Evolutionary conservation across 2,329 filamentous ascomycete genomes (phyloP), one percentile per base, ranked within the genome.

Genomic region (Drechslera avenae): DNA sequence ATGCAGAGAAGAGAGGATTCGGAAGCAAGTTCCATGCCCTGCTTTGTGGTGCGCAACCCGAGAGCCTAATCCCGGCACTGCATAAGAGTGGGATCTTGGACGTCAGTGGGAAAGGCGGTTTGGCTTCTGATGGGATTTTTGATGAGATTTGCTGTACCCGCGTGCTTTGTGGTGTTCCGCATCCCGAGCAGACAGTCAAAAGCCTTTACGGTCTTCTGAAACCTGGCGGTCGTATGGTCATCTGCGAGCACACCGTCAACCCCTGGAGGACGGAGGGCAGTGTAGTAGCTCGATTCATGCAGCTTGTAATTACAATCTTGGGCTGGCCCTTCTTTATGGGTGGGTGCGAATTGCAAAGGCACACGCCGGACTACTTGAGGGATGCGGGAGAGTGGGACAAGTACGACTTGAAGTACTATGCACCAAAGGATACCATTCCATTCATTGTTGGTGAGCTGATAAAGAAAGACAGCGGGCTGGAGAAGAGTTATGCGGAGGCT

Each of bases 171-270:
- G 79, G 79, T 3, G 78, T 85, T 7, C 79, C 81, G 0, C 64
- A 77, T 34, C 72, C 77, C 17, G 72, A 78, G 39, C 67, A 74
- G 41, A 80, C 79, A 2, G 71, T 78, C 13, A 62, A 64, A 1
- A 75, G 77, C 1, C 56, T 85, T 31, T 83, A 83, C 61, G 60
- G 59, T 0, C 60, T 84, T 52, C 63, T 85, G 32, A 80, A 78
- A 52, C 82, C 82, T 0, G 82, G 83, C 2, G 83, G 83, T 0
- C 69, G 80, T 46, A 65, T 85, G 69, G 68, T 85, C 14, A 71
- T 84, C 19, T 79, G 76, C 43, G 83, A 85, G 65, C 83, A 85
- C 70, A 78, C 83, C 10, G 75, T 71, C 18, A 83, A 82, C 59
- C 76, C 78, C 1, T 82, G 79, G 77, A 63, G 67, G 42, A 74